phyloP scores from a whole-genome alignment of 2,329 filamentous ascomycete genomes.

The Trichoderma simmonsii region DNA sequence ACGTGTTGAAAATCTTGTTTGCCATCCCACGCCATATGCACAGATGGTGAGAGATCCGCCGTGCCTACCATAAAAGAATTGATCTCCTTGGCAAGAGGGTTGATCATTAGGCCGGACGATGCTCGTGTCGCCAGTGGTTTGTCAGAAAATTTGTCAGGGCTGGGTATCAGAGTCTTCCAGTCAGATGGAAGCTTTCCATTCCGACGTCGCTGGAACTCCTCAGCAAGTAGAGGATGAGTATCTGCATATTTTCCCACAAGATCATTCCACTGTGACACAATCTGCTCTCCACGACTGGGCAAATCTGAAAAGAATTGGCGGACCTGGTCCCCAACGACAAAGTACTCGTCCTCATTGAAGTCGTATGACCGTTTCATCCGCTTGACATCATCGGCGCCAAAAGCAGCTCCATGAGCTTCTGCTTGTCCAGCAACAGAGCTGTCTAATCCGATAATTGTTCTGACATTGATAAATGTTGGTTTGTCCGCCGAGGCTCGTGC shows the following conservation, averaged over 20 bases:
- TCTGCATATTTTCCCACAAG: neutral
- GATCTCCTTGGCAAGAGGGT: neutral
- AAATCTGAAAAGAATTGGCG: neutral
- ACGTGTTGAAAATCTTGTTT: constrained; percentile 11
- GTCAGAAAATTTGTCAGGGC: neutral
- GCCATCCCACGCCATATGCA: constrained; percentile 4
- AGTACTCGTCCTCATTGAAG: constrained; percentile 28
- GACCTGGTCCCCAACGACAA: neutral
- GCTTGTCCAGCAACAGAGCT: constrained; percentile 49
- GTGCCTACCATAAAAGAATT: neutral
- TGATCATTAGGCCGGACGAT: constrained; percentile 1
- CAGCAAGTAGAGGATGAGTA: neutral
- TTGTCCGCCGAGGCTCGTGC: constrained; percentile 44
- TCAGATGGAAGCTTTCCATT: neutral
- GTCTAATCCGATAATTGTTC: constrained; percentile 54
- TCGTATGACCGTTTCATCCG: constrained; percentile 33
- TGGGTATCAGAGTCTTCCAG: neutral
- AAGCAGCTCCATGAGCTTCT: constrained; percentile 56
- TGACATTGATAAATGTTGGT: constrained; percentile 57
- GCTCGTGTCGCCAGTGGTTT: neutral
- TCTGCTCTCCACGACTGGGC: neutral
- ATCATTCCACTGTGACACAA: constrained; percentile 4
- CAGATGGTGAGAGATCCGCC: constrained; percentile 7
- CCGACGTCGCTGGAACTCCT: neutral
- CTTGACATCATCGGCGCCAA: constrained; percentile 51